Percentiles rank a stretch among this genome's conserved stretches.
Conservation (phyloP, 352 stramenopile species). For the Globisporangium viniferum region DNA sequence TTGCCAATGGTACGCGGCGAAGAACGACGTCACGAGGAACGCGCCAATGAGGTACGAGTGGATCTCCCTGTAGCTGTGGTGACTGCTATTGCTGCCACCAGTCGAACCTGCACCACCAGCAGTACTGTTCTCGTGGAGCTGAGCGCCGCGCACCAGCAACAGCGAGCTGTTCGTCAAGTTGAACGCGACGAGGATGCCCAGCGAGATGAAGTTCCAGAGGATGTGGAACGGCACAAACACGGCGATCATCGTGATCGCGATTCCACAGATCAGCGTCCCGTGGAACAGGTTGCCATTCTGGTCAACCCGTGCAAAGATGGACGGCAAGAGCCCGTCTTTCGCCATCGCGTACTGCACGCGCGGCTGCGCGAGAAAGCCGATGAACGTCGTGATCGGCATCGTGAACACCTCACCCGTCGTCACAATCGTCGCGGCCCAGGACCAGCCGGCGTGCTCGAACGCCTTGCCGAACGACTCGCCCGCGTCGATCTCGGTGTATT, state of each 20-base stretch:
- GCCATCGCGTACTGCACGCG: constrained; percentile 90
- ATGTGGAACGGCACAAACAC: constrained; percentile 83
- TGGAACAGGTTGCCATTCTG: constrained; percentile 68
- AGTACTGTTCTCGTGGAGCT: constrained; percentile 19
- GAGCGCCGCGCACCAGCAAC: constrained; percentile 51
- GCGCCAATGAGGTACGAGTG: constrained; percentile 40
- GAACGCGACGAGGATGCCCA: constrained; percentile 88
- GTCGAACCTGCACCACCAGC: too few relatives aligned
- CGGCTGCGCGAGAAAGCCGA: constrained; percentile 93
- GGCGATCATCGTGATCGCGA: constrained; percentile 48
- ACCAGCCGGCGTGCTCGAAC: constrained; percentile 57
- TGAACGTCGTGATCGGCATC: constrained; percentile 94
- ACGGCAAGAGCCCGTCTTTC: constrained; percentile 90
- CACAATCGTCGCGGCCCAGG: constrained; percentile 83
- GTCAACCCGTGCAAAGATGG: constrained; percentile 77
- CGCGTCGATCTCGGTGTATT: constrained; percentile 79
- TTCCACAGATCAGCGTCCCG: constrained; percentile 58
- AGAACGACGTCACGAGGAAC: constrained; percentile 58
- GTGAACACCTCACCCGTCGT: constrained; percentile 91
- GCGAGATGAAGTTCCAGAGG: constrained; percentile 90
- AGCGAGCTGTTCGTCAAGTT: constrained; percentile 89
- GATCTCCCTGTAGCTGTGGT: constrained; percentile 9
- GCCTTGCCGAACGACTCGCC: constrained; percentile 69
- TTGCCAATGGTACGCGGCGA: constrained; percentile 74
- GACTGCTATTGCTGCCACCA: constrained; percentile 1